These are phyloP conservation scores for Cochlearia excelsa DNA, from an alignment of 345 rosid genomes.

Conservation along the genomic window DNA sequence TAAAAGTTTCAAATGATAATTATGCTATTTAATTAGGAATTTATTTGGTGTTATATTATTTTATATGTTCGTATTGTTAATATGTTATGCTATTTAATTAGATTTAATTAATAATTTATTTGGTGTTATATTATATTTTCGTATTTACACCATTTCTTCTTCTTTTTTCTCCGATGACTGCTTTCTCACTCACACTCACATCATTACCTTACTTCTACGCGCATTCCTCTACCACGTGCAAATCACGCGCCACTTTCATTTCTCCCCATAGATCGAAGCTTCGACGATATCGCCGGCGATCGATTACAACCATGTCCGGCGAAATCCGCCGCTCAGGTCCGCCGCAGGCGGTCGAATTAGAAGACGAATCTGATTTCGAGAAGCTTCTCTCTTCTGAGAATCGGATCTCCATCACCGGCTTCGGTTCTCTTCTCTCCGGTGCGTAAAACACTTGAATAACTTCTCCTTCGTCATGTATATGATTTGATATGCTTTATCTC, in stretches of 20 bases:
- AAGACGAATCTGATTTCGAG: constrained; percentile 58
- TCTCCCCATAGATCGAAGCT: constrained; percentile 2
- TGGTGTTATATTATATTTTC: neutral
- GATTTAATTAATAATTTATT: too few relatives aligned
- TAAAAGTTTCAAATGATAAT: too few relatives aligned
- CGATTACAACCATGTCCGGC: constrained; percentile 26
- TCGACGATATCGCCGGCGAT: constrained; percentile 27
- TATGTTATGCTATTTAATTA: too few relatives aligned
- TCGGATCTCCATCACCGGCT: constrained; percentile 81
- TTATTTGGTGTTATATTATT: too few relatives aligned
- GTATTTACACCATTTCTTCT: neutral
- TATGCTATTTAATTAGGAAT: too few relatives aligned
- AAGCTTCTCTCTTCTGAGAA: constrained; percentile 53
- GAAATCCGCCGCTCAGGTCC: constrained; percentile 21
- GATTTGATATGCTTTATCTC: constrained; percentile 1
- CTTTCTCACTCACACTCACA: constrained; percentile 14
- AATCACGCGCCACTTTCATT: constrained; percentile 19
- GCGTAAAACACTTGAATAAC: constrained; percentile 5
- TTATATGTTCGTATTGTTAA: neutral
- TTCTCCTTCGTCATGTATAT: neutral
- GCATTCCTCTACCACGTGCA: neutral
- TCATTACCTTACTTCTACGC: constrained; percentile 14
- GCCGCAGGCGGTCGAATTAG: constrained; percentile 41
- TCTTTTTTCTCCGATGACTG: constrained; percentile 20
- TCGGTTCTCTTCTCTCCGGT: constrained; percentile 96